A percentile compares a stretch with the other conserved stretches of the same genome.
Evolutionary conservation across 345 rosid genomes (phyloP).

Genomic region (Litchi chinensis): DNA sequence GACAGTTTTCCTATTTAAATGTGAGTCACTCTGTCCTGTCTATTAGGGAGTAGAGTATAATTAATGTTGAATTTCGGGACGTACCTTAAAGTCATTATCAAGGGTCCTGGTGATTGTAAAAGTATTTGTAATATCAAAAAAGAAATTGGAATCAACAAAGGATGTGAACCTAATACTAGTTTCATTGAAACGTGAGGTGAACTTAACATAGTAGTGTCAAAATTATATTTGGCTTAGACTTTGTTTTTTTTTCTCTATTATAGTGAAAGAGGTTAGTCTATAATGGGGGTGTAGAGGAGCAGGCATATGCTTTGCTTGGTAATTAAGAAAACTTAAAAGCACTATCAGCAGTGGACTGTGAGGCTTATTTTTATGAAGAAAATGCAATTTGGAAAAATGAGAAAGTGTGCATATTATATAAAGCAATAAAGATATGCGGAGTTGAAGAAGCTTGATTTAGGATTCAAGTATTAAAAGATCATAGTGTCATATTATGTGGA

Average conservation of each 20-base stretch:
- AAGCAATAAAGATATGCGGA: neutral
- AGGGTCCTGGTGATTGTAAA: no score
- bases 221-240: neutral
- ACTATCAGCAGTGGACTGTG: neutral
- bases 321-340: neutral
- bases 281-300: neutral
- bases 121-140: no score
- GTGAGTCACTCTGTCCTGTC: no score
- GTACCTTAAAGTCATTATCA: no score
- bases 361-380: neutral
- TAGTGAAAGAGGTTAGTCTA: neutral
- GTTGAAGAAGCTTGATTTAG: neutral
- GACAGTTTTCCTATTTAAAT: no score
- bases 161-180: no score
- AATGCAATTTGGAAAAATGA: neutral
- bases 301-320: constrained; percentile 20
- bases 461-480: neutral
- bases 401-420: neutral
- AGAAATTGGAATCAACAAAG: no score
- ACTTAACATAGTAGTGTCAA: no score
- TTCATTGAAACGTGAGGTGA: no score
- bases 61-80: no score
- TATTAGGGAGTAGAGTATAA: no score
- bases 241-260: neutral
- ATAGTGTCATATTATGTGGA: no score